Conservation (phyloP, 139 green algal species). For the Picochlorum sp. region DNA sequence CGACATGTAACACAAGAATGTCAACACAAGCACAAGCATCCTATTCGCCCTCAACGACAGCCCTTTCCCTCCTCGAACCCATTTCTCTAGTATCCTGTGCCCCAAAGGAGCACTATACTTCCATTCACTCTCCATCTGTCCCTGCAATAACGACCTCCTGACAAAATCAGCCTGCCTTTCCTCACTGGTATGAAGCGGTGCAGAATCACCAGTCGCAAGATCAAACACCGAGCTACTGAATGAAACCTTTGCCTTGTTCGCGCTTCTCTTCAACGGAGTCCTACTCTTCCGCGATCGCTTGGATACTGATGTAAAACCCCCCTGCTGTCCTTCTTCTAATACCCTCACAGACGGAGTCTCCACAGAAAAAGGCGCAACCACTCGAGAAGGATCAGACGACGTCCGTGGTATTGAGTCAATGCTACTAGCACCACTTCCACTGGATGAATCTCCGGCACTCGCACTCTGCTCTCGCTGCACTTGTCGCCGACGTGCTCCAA, state of each 20-base stretch:
- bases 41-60: slow-evolving; percentile 24
- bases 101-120: slow-evolving; percentile 6
- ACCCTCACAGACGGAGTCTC: not conserved
- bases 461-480: too few species aligned
- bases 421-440: too few species aligned
- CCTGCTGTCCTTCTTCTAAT: too few species aligned
- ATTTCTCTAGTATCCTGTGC: slow-evolving; percentile 2
- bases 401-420: too few species aligned
- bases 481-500: too few species aligned
- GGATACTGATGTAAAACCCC: too few species aligned
- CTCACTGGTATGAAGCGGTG: slow-evolving; percentile 13
- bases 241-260: slow-evolving; percentile 6
- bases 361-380: not conserved
- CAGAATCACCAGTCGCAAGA: slow-evolving; percentile 3
- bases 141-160: not conserved
- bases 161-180: not conserved
- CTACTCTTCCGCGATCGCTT: too few species aligned
- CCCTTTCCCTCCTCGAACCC: not conserved
- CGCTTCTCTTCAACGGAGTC: too few species aligned
- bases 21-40: slow-evolving; percentile 71
- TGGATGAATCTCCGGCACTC: too few species aligned
- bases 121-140: slow-evolving; percentile 7
- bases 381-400: too few species aligned
- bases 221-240: slow-evolving; percentile 21
- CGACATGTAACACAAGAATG: slow-evolving; percentile 82